phyloP scores from a whole-genome alignment of 257 asterid genomes.

The Gentiana macrophylla region DNA sequence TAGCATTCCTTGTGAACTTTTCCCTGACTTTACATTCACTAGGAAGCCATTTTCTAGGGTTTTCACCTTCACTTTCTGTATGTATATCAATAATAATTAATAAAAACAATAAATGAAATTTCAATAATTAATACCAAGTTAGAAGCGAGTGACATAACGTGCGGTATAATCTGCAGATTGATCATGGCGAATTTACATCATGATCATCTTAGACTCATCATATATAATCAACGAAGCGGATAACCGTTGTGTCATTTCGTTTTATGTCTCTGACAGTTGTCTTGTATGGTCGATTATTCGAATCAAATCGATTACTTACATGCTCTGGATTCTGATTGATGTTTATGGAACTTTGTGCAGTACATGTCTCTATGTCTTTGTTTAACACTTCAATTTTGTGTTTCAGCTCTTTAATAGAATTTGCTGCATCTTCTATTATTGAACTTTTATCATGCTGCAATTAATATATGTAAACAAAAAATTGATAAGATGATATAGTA shows the following conservation, averaged over 20 bases:
- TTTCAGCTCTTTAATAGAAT: constrained; percentile 59
- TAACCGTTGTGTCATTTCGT: no score
- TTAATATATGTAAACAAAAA: no score
- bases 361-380: constrained; percentile 41
- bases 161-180: no score
- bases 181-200: no score
- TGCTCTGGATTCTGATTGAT: constrained; percentile 35
- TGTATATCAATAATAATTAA: neutral
- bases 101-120: neutral
- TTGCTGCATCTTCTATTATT: constrained; percentile 69
- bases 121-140: no score
- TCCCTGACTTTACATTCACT: constrained; percentile 53
- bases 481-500: no score
- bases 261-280: no score
- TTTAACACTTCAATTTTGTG: constrained; percentile 62
- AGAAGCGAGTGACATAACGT: no score
- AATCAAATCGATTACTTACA: no score
- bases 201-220: no score
- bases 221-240: no score
- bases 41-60: constrained; percentile 72
- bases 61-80: constrained; percentile 67
- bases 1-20: constrained; percentile 68
- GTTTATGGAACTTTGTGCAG: constrained; percentile 33
- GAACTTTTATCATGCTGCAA: constrained; percentile 57
- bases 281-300: no score